These are phyloP conservation scores for Hyaloscypha bicolor DNA, from an alignment of 495 filamentous ascomycete genomes.

Conservation along the genomic window DNA sequence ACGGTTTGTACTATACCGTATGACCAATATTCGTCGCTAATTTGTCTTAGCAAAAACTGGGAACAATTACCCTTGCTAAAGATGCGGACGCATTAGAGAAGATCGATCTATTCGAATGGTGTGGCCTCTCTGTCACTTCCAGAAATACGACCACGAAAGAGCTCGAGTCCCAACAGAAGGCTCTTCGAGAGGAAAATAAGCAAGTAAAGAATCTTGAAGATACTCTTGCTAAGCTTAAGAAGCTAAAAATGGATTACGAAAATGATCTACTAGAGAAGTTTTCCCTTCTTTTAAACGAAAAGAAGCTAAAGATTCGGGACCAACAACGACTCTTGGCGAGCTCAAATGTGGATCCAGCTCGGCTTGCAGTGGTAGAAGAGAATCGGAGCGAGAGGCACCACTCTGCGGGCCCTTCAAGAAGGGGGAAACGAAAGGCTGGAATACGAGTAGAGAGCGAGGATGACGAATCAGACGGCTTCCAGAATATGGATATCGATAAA, in stretches of 20 bases:
- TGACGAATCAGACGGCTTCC: conserved; percentile 50
- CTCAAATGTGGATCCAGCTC: conserved; percentile 25
- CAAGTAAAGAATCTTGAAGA: conserved; percentile 53
- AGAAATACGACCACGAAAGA: conserved; percentile 37
- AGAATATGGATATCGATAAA: conserved; percentile 62
- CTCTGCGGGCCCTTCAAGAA: conserved; percentile 38
- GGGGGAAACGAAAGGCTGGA: conserved; percentile 54
- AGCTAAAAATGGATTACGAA: conserved; percentile 69
- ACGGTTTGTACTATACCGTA: conserved; percentile 41
- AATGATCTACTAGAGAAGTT: conserved; percentile 72
- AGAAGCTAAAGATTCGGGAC: conserved; percentile 89
- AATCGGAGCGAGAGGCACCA: conserved; percentile 11
- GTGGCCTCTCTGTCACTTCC: conserved; percentile 49
- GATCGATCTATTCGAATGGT: conserved; percentile 76
- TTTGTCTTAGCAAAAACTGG: conserved; percentile 64
- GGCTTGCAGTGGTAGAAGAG: conserved; percentile 22
- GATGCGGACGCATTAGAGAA: conserved; percentile 65
- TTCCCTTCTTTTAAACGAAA: conserved; percentile 73
- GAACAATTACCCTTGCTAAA: conserved; percentile 61
- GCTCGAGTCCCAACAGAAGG: conserved; percentile 48
- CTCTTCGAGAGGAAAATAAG: conserved; percentile 45
- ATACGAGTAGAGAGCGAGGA: conserved; percentile 40
- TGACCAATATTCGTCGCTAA: conserved; percentile 2
- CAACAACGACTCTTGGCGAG: conserved; percentile 68
- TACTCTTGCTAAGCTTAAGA: conserved; percentile 66